These are phyloP conservation scores for Prunus campanulata DNA, from an alignment of 306 rosid species.

Conservation along the genomic window DNA sequence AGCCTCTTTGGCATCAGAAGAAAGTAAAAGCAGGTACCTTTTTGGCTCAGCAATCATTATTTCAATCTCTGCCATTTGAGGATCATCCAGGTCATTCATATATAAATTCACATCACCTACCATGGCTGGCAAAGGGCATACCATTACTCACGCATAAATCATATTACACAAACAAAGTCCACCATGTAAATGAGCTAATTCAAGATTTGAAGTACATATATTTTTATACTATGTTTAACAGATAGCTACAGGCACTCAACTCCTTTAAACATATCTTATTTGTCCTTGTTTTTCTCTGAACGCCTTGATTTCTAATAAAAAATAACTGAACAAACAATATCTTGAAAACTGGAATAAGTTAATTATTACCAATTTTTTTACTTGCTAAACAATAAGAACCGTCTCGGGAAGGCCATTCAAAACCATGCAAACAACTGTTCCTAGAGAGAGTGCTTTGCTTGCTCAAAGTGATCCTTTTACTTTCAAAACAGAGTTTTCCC, in stretches of 20 bases:
- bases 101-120: conserved; percentile 92
- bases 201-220: neutral
- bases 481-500: neutral
- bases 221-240: neutral
- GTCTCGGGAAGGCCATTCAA: neutral
- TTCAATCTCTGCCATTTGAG: conserved; percentile 79
- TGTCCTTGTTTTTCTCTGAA: neutral
- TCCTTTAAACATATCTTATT: neutral
- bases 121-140: conserved; percentile 62
- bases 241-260: no score
- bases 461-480: neutral
- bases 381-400: neutral
- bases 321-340: neutral
- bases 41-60: conserved; percentile 89
- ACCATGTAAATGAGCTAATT: neutral
- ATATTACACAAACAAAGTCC: neutral
- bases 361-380: neutral
- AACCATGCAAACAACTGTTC: neutral
- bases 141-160: conserved; percentile 17
- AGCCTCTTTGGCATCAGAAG: conserved; percentile 14
- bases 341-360: neutral
- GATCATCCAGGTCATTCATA: conserved; percentile 74
- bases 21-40: conserved; percentile 48
- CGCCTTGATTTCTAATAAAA: neutral
- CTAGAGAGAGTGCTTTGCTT: neutral